phyloP scores from a whole-genome alignment of 2,329 filamentous ascomycete genomes.

The Sporothrix variecibatus region DNA sequence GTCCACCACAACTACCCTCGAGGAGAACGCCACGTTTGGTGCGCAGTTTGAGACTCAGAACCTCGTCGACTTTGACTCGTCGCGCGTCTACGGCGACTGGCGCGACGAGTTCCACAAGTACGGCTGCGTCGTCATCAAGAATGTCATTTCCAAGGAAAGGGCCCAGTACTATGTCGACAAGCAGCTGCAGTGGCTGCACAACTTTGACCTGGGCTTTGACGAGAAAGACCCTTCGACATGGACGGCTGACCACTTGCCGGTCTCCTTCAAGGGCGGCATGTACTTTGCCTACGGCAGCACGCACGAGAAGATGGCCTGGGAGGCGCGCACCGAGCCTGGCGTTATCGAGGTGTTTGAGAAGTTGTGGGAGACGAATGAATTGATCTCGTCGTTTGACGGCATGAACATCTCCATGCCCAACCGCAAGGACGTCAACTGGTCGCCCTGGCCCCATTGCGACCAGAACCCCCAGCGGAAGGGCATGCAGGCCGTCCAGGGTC shows the following conservation, averaged over 20 bases:
- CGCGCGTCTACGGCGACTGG: constrained; percentile 33
- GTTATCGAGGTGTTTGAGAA: constrained; percentile 43
- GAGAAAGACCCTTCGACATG: constrained; percentile 40
- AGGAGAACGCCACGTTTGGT: not conserved
- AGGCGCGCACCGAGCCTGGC: constrained; percentile 41
- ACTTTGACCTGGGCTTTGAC: constrained; percentile 31
- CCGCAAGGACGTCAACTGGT: constrained; percentile 31
- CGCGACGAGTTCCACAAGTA: constrained; percentile 39
- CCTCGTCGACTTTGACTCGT: constrained; percentile 4
- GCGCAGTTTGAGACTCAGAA: not conserved
- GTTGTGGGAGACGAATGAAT: constrained; percentile 42
- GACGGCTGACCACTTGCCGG: constrained; percentile 38
- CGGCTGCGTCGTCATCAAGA: constrained; percentile 50
- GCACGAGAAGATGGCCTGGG: constrained; percentile 46
- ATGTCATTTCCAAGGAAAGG: constrained; percentile 44
- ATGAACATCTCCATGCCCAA: constrained; percentile 43
- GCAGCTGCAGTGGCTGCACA: constrained; percentile 30
- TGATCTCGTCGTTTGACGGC: constrained; percentile 42
- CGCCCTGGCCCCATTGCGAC: constrained; percentile 42
- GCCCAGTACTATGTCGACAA: constrained; percentile 40
- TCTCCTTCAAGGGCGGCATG: constrained; percentile 32
- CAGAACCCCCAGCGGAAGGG: constrained; percentile 35
- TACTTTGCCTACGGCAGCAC: constrained; percentile 36
- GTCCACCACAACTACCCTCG: not conserved
- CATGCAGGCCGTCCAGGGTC: constrained; percentile 37